Conservation (phyloP, 495 filamentous ascomycete species). For the Saxophila tyrrhenica region DNA sequence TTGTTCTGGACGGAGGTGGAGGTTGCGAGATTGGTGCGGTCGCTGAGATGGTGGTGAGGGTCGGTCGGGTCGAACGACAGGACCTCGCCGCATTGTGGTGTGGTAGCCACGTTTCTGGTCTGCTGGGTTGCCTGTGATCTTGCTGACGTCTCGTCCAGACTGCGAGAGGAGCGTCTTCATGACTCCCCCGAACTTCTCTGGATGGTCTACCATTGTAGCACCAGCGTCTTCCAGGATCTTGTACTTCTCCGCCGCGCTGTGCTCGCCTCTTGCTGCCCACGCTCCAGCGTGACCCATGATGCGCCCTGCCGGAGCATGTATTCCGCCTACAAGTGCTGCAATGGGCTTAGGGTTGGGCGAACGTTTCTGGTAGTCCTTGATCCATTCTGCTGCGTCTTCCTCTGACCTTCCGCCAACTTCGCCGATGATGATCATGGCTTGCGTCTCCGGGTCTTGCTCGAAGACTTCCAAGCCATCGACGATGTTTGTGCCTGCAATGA, state of each 20-base stretch:
- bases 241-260: slow-evolving; percentile 53
- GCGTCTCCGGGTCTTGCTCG: slow-evolving; percentile 61
- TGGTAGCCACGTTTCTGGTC: slow-evolving; percentile 22
- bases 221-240: slow-evolving; percentile 57
- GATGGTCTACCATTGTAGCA: slow-evolving; percentile 67
- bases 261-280: slow-evolving; percentile 57
- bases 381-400: slow-evolving; percentile 71
- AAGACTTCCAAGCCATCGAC: slow-evolving; percentile 66
- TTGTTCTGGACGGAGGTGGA: slow-evolving; percentile 48
- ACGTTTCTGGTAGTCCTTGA: slow-evolving; percentile 52
- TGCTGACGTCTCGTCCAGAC: slow-evolving; percentile 23
- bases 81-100: slow-evolving; percentile 12
- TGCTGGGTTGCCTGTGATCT: slow-evolving; percentile 13
- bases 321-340: slow-evolving; percentile 63
- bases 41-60: neutral
- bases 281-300: slow-evolving; percentile 89
- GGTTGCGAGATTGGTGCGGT: slow-evolving; percentile 31
- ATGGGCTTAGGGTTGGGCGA: slow-evolving; percentile 65
- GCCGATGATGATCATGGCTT: slow-evolving; percentile 73
- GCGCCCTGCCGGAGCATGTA: slow-evolving; percentile 51
- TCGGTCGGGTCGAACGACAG: neutral
- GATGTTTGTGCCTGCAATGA: slow-evolving; percentile 70
- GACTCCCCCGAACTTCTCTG: slow-evolving; percentile 62
- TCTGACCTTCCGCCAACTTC: slow-evolving; percentile 80
- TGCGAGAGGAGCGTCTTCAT: slow-evolving; percentile 49